Conservation (phyloP, 1,284 basidiomycete genomes). For the Afroboletus lepidellus region DNA sequence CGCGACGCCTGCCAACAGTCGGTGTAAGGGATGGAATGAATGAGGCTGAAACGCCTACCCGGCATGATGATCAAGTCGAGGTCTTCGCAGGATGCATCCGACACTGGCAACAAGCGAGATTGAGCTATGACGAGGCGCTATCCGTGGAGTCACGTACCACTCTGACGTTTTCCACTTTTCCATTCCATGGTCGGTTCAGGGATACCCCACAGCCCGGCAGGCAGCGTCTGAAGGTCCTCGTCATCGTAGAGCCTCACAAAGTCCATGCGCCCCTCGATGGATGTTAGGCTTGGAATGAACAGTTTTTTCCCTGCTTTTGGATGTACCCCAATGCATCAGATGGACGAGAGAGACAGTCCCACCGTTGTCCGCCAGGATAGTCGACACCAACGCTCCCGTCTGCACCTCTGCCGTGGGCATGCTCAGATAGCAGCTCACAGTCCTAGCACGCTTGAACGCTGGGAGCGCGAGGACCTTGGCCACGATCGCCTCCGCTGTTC, state of each 20-base stretch:
- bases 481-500: slow-evolving; percentile 54
- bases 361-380: slow-evolving; percentile 29
- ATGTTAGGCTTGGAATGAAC: slow-evolving; percentile 66
- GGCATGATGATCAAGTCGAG: slow-evolving; percentile 71
- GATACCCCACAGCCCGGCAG: slow-evolving; percentile 69
- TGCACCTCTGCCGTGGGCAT: slow-evolving; percentile 73
- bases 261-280: slow-evolving; percentile 55
- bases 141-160: slow-evolving; percentile 43
- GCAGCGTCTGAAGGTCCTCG: slow-evolving; percentile 57
- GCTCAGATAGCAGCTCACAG: slow-evolving; percentile 72
- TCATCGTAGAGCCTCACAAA: slow-evolving; percentile 58
- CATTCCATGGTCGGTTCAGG: slow-evolving; percentile 58
- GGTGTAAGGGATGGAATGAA: slow-evolving; percentile 8
- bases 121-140: slow-evolving; percentile 1
- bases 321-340: background rate
- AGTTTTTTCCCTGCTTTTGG: slow-evolving; percentile 55
- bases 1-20: slow-evolving; percentile 55
- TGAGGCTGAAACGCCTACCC: slow-evolving; percentile 41
- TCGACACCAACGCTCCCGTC: slow-evolving; percentile 45
- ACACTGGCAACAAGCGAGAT: slow-evolving; percentile 36
- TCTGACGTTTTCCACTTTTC: slow-evolving; percentile 43
- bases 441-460: slow-evolving; percentile 48
- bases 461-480: slow-evolving; percentile 47
- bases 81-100: slow-evolving; percentile 39
- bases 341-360: slow-evolving; percentile 4